Evolutionary conservation across 441 rosid genomes (phyloP).

Genomic region (Adansonia grandidieri): DNA sequence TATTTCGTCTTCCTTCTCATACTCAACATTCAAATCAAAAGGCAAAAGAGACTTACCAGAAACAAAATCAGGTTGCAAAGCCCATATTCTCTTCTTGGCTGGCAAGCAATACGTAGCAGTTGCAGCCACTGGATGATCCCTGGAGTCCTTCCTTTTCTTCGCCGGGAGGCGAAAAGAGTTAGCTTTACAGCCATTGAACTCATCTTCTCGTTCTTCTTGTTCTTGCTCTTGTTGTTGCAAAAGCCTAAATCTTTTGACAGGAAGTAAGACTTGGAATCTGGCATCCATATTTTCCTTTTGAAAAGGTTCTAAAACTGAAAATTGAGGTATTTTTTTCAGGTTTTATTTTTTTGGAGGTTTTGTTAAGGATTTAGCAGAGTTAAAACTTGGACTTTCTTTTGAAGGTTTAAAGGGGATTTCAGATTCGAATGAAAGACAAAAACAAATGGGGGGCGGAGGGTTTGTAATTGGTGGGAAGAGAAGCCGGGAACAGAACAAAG

Average conservation of each 20-base stretch:
- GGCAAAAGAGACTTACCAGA: slow-evolving; percentile 48
- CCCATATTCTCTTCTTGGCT: slow-evolving; percentile 81
- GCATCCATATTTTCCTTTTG: slow-evolving; percentile 43
- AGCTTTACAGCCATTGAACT: slow-evolving; percentile 28
- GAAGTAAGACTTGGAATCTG: slow-evolving; percentile 58
- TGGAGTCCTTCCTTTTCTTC: slow-evolving; percentile 74
- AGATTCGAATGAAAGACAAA: background rate
- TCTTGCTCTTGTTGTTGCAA: slow-evolving; percentile 39
- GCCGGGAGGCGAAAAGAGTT: slow-evolving; percentile 54
- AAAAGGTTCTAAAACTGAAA: background rate
- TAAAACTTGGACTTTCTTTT: background rate
- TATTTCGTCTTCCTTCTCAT: slow-evolving; percentile 30
- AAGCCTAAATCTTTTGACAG: slow-evolving; percentile 65
- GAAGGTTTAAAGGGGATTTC: slow-evolving; percentile 9
- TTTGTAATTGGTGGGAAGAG: slow-evolving; percentile 26
- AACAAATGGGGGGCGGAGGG: background rate
- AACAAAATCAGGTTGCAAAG: slow-evolving; percentile 55
- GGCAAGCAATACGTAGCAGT: slow-evolving; percentile 53
- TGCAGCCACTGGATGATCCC: slow-evolving; percentile 28
- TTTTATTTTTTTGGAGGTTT: background rate
- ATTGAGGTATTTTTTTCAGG: background rate
- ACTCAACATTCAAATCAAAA: slow-evolving; percentile 69
- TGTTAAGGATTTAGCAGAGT: background rate
- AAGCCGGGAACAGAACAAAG: slow-evolving; percentile 23
- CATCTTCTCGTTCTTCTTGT: slow-evolving; percentile 29